These are phyloP conservation scores for Anastatica hierochuntica DNA, from an alignment of 345 rosid genomes.

Conservation along the genomic window DNA sequence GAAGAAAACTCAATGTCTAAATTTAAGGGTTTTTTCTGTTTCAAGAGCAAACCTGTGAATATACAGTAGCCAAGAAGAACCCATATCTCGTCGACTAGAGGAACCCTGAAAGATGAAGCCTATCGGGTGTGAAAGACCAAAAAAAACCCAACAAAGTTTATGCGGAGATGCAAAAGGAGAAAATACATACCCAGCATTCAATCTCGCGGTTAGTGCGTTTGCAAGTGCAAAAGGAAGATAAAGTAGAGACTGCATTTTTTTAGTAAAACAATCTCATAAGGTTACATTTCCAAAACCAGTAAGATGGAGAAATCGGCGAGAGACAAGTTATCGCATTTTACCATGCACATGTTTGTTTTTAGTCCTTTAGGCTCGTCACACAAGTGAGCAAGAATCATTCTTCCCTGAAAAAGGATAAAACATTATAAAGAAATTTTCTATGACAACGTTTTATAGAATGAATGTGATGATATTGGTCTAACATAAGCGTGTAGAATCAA, in stretches of 20 bases:
- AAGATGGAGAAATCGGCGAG: neutral
- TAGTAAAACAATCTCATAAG: neutral
- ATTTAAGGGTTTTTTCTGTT: no score
- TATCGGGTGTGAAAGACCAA: neutral
- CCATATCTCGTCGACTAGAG: conserved; percentile 85
- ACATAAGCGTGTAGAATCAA: neutral
- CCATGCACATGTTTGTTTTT: conserved; percentile 99
- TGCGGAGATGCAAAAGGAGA: neutral
- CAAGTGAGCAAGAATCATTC: conserved; percentile 97
- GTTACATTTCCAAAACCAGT: neutral
- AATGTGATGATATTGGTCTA: neutral
- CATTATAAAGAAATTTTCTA: neutral
- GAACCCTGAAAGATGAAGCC: conserved; percentile 42
- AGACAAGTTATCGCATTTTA: conserved; percentile 26
- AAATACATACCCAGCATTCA: conserved; percentile 80
- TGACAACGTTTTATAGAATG: no score
- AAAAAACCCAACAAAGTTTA: no score
- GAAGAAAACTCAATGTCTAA: neutral
- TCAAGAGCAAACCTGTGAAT: conserved; percentile 61
- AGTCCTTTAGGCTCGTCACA: conserved; percentile 98
- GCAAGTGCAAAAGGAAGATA: conserved; percentile 95
- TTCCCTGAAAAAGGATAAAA: conserved; percentile 54
- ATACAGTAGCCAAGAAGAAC: conserved; percentile 83
- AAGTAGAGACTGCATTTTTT: conserved; percentile 57
- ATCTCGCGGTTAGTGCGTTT: conserved; percentile 77